Percentiles rank a stretch among this genome's conserved stretches.
Evolutionary conservation across 1,284 basidiomycete genomes (phyloP).

Genomic region (Marasmius fiardii): DNA sequence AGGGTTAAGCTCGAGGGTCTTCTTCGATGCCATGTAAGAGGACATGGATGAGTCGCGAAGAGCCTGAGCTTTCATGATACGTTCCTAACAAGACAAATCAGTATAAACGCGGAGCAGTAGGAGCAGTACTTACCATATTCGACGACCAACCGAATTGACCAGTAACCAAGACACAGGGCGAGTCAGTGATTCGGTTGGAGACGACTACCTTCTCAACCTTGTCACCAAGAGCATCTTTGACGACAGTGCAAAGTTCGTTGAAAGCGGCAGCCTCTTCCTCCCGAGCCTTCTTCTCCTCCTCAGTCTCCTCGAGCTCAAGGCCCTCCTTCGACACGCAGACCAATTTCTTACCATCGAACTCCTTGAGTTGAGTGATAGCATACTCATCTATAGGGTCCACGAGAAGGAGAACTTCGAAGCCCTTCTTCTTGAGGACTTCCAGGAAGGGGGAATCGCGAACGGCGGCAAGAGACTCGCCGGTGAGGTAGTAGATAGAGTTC

Average conservation of each 20-base stretch:
- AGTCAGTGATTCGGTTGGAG: constrained; percentile 97
- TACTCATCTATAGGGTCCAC: constrained; percentile 99
- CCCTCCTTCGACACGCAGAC: constrained; percentile 99
- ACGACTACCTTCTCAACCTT: constrained; percentile 99
- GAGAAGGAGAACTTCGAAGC: constrained; percentile 97
- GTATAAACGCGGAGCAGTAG: constrained; percentile 6
- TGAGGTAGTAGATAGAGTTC: constrained; percentile 99
- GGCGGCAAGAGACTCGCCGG: constrained; percentile 93
- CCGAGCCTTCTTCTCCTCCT: constrained; percentile 92
- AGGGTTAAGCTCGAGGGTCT: constrained; percentile 98
- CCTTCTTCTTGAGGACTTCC: constrained; percentile 99
- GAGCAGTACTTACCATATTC: constrained; percentile 75
- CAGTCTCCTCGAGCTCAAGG: constrained; percentile 98
- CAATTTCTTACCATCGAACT: constrained; percentile 98
- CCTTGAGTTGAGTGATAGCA: constrained; percentile 97
- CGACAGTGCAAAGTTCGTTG: constrained; percentile 88
- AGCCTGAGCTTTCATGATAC: constrained; percentile 99
- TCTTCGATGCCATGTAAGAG: constrained; percentile 98
- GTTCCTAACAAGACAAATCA: constrained; percentile 52
- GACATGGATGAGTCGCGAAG: constrained; percentile 99
- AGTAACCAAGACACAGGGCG: constrained; percentile 95
- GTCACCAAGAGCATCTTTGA: constrained; percentile 99
- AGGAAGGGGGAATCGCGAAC: constrained; percentile 98
- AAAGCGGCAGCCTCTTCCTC: constrained; percentile 88
- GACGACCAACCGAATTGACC: constrained; percentile 99